Evolutionary conservation across 768 basidiomycete genomes (phyloP).

Genomic region (Pleurotus pulmonarius): DNA sequence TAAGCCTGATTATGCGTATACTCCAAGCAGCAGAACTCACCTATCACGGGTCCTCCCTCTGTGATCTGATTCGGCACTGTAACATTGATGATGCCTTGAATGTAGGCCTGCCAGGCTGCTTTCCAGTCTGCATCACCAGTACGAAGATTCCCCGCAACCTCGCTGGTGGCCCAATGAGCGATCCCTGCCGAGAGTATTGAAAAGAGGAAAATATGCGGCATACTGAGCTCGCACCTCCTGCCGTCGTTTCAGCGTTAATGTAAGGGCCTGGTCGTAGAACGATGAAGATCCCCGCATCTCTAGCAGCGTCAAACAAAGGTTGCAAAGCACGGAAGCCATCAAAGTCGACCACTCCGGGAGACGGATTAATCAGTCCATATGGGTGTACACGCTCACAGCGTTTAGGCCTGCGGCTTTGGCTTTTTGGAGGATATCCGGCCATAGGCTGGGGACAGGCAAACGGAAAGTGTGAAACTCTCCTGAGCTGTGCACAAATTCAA

Average conservation of each 20-base stretch:
- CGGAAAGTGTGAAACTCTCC: slow-evolving; percentile 87
- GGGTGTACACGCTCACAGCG: slow-evolving; percentile 71
- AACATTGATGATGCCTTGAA: slow-evolving; percentile 58
- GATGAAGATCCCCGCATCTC: slow-evolving; percentile 71
- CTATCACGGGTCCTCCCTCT: slow-evolving; percentile 71
- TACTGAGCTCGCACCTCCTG: slow-evolving; percentile 60
- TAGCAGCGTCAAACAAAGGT: slow-evolving; percentile 73
- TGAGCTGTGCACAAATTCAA: slow-evolving; percentile 40
- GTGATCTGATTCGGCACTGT: slow-evolving; percentile 66
- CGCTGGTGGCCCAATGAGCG: slow-evolving; percentile 66
- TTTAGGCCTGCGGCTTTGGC: slow-evolving; percentile 80
- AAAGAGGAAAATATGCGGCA: slow-evolving; percentile 19
- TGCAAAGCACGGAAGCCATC: slow-evolving; percentile 63
- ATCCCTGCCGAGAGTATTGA: slow-evolving; percentile 16
- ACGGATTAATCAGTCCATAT: slow-evolving; percentile 76
- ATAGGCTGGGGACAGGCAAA: slow-evolving; percentile 73
- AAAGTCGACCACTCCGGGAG: slow-evolving; percentile 72
- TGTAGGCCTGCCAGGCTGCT: slow-evolving; percentile 69
- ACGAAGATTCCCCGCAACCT: slow-evolving; percentile 63
- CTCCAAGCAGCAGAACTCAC: slow-evolving; percentile 27
- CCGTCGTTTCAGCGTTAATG: slow-evolving; percentile 81
- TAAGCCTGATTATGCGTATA: neutral
- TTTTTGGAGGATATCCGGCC: slow-evolving; percentile 82
- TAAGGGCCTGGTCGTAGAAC: slow-evolving; percentile 73
- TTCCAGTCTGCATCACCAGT: slow-evolving; percentile 72